A percentile compares a stretch with the other conserved stretches of the same genome.
Evolutionary conservation across 1,284 basidiomycete species (phyloP).

Genomic region (Fomitopsis betulina): DNA sequence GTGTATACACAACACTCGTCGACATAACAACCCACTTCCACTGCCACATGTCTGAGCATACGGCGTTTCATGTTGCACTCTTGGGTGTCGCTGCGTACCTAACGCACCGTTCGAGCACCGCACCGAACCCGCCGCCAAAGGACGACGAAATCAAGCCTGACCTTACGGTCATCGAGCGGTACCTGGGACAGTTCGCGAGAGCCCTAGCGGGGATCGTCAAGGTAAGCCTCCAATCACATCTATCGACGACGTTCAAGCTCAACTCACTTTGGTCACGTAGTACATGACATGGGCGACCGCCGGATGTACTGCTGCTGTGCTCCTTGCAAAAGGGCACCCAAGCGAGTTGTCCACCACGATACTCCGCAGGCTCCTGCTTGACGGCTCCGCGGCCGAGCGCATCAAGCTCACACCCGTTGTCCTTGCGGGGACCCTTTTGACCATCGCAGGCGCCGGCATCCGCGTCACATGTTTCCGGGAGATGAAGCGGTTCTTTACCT

Average conservation of each 20-base stretch:
- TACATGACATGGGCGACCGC: not conserved
- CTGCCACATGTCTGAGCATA: not conserved
- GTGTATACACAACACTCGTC: too few species aligned
- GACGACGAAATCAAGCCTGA: not conserved
- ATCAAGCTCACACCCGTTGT: constrained; percentile 6
- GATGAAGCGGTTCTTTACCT: constrained; percentile 27
- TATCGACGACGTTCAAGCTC: not conserved
- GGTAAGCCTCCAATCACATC: not conserved
- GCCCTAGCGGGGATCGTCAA: not conserved
- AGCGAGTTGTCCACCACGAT: not conserved
- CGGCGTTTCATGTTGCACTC: not conserved
- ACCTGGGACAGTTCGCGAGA: not conserved
- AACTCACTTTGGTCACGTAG: not conserved
- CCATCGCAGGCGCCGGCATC: constrained; percentile 16
- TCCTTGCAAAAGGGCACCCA: not conserved
- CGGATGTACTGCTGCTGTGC: not conserved
- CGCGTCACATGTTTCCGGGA: constrained; percentile 26
- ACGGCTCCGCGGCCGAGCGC: not conserved
- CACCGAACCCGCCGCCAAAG: not conserved
- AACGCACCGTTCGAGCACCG: not conserved
- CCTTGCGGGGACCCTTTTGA: constrained; percentile 16
- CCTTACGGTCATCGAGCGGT: not conserved
- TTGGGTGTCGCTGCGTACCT: not conserved
- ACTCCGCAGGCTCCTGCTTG: not conserved
- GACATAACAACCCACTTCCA: too few species aligned